Evolutionary conservation across 129 eudicot species (phyloP).

Genomic region (Glebionis coronaria): DNA sequence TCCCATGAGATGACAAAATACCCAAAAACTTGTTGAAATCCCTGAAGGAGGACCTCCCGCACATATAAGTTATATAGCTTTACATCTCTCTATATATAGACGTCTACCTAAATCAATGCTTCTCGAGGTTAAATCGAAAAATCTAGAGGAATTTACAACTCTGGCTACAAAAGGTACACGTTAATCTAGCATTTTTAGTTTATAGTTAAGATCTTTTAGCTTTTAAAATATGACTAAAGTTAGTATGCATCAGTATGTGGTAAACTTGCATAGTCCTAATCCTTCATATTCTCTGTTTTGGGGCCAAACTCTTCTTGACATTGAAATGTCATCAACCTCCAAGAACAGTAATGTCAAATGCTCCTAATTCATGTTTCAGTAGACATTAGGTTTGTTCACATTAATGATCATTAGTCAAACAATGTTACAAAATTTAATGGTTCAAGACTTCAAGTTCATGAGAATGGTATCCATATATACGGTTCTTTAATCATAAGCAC

Average conservation of each 20-base stretch:
- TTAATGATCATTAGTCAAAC: not conserved
- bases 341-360: not conserved
- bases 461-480: no score
- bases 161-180: not conserved
- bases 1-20: slow-evolving; percentile 23
- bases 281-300: slow-evolving; percentile 3
- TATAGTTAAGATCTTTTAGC: not conserved
- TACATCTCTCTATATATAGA: slow-evolving; percentile 19
- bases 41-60: not conserved
- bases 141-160: slow-evolving; percentile 10
- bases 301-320: slow-evolving; percentile 15
- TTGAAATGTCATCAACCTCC: slow-evolving; percentile 9
- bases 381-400: not conserved
- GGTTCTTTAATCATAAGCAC: not conserved
- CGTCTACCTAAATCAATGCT: not conserved
- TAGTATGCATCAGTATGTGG: slow-evolving; percentile 4
- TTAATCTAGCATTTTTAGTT: not conserved
- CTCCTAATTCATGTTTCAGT: not conserved
- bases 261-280: slow-evolving; percentile 2
- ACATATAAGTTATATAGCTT: not conserved
- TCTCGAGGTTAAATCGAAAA: slow-evolving; percentile 7
- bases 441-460: not conserved
- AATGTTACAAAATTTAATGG: not conserved
- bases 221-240: not conserved
- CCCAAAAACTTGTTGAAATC: slow-evolving; percentile 11